Conservation (phyloP, 345 rosid genomes). For the Eucalyptus pauciflora region DNA sequence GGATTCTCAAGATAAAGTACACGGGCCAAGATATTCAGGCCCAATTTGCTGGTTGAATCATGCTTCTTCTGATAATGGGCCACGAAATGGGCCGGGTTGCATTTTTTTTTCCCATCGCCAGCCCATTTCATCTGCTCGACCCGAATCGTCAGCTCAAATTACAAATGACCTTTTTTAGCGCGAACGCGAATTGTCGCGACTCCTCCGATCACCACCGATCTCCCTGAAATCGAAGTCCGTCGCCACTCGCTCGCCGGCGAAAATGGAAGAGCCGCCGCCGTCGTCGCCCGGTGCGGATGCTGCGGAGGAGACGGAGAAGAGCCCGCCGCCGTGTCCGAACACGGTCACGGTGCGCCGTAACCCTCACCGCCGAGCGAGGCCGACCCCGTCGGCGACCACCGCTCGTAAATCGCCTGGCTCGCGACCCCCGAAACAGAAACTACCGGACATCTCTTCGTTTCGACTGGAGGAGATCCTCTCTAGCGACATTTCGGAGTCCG, state of each 20-base stretch:
- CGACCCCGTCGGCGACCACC: constrained; percentile 25
- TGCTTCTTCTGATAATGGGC: neutral
- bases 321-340: constrained; percentile 31
- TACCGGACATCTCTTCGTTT: constrained; percentile 34
- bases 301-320: neutral
- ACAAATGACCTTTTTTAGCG: neutral
- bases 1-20: neutral
- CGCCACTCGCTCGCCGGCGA: neutral
- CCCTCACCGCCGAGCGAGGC: constrained; percentile 67
- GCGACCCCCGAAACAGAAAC: neutral
- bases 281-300: neutral
- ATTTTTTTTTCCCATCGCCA: neutral
- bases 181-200: neutral
- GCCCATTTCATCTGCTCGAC: neutral
- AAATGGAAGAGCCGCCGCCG: neutral
- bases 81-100: neutral
- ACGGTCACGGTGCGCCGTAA: constrained; percentile 63
- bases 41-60: neutral
- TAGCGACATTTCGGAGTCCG: constrained; percentile 6
- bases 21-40: neutral
- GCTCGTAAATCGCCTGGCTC: neutral
- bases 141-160: neutral
- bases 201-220: neutral
- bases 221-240: neutral
- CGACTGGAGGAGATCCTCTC: constrained; percentile 59